Base-by-base conservation (phyloP, 768 basidiomycete genomes). In the Rhizopogon vulgaris region DNA sequence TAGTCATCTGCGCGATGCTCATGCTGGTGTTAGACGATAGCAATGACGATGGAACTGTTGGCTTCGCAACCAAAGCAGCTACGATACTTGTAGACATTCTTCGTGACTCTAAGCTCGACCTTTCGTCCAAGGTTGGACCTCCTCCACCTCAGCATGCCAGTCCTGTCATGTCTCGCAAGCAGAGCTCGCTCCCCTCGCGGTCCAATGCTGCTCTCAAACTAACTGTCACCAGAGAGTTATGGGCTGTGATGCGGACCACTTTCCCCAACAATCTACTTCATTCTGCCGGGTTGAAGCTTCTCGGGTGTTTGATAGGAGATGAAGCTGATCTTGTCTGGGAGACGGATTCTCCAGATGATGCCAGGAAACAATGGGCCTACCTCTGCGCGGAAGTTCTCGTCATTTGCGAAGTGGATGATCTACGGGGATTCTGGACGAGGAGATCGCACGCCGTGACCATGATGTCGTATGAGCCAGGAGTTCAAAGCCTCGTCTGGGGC, bases 381-480 rank as follows among this genome's bases (percentile, higher is more conserved):
- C 63, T 90, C 0, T 84, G 82, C 52, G 74, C 80, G 9, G 83
- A 85, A 48, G 72, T 77, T 6, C 54, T 79, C 28, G 65, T 73
- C 8, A 64, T 74, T 17, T 80, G 78, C 52, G 78, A 80, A 45
- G 56, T 65, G 3, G 70, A 75, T 6, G 66, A 70, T n/a, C 55
- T 84, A 53, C 67, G 71, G 48, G 70, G 63, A 27, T 87, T 88
- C 62, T 85, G 84, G 83, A 40, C 48, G 36, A 56, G 51, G 43
- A 54, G 60, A 37, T 52, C 57, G 17, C 51, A 51, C 58, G 67
- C 65, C 22, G 49, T 54, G 54, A 51, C 55, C 6, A 38, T 46
- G 18, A 57, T 58, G 67, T 28, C 58, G 32, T 78, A 73, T 66
- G 72, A 69, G 4, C 56, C 62, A 25, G 72, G 72, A 25, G 71